phyloP scores from a whole-genome alignment of 2,329 filamentous ascomycete species.

The Chrysoporthe austroafricana region DNA sequence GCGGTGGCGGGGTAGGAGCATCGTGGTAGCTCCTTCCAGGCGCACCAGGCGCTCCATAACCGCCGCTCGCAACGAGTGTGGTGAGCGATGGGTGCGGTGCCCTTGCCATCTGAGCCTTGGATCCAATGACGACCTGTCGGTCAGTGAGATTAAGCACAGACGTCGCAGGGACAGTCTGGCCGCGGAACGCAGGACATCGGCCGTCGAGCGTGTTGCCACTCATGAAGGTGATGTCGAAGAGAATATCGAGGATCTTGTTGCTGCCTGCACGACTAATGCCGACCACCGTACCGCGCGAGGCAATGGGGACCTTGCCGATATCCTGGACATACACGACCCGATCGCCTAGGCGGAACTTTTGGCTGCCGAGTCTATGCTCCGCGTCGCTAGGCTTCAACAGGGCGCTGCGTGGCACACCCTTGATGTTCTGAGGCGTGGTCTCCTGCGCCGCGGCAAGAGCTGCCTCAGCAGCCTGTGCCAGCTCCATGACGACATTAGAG shows the following conservation, averaged over 20 bases:
- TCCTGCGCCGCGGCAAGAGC: constrained; percentile 40
- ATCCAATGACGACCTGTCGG: constrained; percentile 76
- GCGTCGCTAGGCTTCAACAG: constrained; percentile 93
- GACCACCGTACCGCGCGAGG: constrained; percentile 88
- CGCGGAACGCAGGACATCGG: constrained; percentile 89
- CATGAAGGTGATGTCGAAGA: constrained; percentile 97
- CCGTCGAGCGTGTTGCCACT: constrained; percentile 91
- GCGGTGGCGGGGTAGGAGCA: constrained; percentile 56
- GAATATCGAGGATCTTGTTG: constrained; percentile 81
- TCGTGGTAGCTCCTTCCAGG: constrained; percentile 65
- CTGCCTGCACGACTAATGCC: constrained; percentile 88
- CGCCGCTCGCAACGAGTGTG: constrained; percentile 54
- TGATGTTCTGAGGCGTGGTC: constrained; percentile 47
- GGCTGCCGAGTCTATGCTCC: constrained; percentile 87
- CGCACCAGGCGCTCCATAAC: constrained; percentile 48
- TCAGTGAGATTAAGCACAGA: constrained; percentile 86
- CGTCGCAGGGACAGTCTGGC: constrained; percentile 86
- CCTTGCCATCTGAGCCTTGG: constrained; percentile 61
- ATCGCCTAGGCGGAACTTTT: constrained; percentile 83
- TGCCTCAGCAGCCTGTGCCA: constrained; percentile 77
- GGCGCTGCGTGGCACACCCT: constrained; percentile 81
- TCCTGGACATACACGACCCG: constrained; percentile 91
- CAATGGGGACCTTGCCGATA: constrained; percentile 93
- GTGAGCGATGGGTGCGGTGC: constrained; percentile 51
- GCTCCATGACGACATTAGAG: constrained; percentile 80